Conservation (phyloP, 1,139 yeast genomes). For the Diutina mesorugosa region DNA sequence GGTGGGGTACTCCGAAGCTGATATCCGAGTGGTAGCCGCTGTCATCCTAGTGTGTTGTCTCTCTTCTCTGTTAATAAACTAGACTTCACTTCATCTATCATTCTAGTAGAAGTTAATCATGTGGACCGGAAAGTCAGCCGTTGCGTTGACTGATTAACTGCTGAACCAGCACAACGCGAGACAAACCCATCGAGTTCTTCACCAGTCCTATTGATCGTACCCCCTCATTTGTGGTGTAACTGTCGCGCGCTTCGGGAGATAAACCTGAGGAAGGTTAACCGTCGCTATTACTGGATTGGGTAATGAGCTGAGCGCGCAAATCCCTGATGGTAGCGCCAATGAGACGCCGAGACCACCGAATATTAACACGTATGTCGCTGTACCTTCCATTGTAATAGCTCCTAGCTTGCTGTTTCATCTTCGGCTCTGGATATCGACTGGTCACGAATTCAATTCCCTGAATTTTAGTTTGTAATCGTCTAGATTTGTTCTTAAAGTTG, state of each 20-base stretch:
- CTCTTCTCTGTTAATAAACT: too few species aligned
- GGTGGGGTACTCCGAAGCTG: background rate
- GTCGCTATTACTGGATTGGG: background rate
- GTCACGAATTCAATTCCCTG: background rate
- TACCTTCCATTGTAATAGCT: background rate
- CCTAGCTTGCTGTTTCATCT: background rate
- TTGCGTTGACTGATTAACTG: background rate
- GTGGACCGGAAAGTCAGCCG: background rate
- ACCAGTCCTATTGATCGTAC: background rate
- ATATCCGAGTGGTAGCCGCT: background rate
- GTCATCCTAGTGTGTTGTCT: background rate
- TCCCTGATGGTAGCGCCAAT: background rate
- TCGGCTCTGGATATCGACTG: background rate
- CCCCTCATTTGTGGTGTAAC: background rate
- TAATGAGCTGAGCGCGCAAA: background rate
- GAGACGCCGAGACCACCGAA: background rate
- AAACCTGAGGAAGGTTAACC: background rate
- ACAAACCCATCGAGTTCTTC: background rate
- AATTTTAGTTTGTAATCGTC: background rate
- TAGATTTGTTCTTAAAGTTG: background rate
- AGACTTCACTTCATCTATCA: background rate
- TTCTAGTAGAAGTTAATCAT: background rate
- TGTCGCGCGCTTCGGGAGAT: background rate
- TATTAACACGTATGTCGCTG: background rate
- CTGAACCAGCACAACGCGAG: background rate